These are phyloP conservation scores for Thermoascus crustaceus DNA, from an alignment of 2,329 filamentous ascomycete species.

Conservation along the genomic window DNA sequence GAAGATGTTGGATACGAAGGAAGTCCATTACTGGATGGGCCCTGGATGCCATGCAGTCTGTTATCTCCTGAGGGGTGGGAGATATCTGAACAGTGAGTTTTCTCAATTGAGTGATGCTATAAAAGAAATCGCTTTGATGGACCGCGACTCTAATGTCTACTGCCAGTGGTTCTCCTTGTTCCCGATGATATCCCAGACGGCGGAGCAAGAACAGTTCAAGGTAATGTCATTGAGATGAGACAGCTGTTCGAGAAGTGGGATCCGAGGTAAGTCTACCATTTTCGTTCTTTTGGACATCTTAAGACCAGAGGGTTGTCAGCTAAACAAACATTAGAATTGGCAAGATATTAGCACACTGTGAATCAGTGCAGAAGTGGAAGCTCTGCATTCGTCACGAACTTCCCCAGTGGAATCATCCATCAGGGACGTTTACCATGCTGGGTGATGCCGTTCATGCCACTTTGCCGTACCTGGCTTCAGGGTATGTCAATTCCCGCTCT, in stretches of 20 bases:
- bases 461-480: constrained; percentile 52
- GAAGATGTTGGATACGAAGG: neutral
- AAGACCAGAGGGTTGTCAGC: neutral
- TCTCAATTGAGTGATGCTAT: neutral
- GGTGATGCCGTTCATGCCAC: constrained; percentile 60
- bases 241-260: constrained; percentile 52
- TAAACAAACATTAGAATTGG: constrained; percentile 31
- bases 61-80: neutral
- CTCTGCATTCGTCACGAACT: constrained; percentile 50
- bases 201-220: constrained; percentile 42
- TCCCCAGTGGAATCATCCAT: constrained; percentile 50
- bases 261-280: constrained; percentile 27
- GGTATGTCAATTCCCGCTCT: constrained; percentile 16
- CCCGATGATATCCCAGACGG: constrained; percentile 54
- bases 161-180: constrained; percentile 49
- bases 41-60: constrained; percentile 1
- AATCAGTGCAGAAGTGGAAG: constrained; percentile 54
- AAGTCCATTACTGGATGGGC: constrained; percentile 1
- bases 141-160: neutral
- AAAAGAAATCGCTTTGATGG: neutral
- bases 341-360: constrained; percentile 50
- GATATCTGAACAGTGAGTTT: constrained; percentile 1
- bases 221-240: constrained; percentile 47
- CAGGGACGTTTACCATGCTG: constrained; percentile 50
- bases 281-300: neutral